Evolutionary conservation across 345 rosid genomes (phyloP).

Genomic region (Linum trigynum): DNA sequence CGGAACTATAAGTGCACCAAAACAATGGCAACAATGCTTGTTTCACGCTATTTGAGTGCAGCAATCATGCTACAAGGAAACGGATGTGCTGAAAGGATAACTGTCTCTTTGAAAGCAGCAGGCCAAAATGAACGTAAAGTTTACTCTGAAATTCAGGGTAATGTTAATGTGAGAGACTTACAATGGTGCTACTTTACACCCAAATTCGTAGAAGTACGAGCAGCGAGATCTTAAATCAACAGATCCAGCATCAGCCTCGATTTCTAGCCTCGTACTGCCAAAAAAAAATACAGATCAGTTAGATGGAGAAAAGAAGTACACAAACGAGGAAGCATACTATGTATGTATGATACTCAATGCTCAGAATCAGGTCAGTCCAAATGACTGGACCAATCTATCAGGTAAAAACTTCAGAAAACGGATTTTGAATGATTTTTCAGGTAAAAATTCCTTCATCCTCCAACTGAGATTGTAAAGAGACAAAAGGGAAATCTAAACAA

Average conservation of each 20-base stretch:
- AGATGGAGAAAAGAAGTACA: neutral
- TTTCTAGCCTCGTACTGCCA: slow-evolving; percentile 64
- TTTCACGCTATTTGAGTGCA: too few species aligned
- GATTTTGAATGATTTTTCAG: neutral
- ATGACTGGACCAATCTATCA: neutral
- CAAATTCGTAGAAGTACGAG: slow-evolving; percentile 71
- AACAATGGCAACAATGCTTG: neutral
- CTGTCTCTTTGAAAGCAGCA: neutral
- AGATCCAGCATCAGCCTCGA: slow-evolving; percentile 80
- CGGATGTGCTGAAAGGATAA: neutral
- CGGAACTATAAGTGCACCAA: neutral
- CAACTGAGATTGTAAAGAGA: neutral
- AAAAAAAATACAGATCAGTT: neutral
- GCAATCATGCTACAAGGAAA: too few species aligned
- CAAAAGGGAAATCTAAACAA: neutral
- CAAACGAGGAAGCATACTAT: neutral
- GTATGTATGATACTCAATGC: neutral
- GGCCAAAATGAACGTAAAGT: neutral
- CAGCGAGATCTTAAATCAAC: slow-evolving; percentile 78
- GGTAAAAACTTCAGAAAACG: neutral
- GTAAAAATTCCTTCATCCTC: neutral
- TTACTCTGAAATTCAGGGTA: neutral
- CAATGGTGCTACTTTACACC: slow-evolving; percentile 77
- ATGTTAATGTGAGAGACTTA: slow-evolving; percentile 30
- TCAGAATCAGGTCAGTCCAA: neutral